These are phyloP conservation scores for Puccinia novopanici DNA, from an alignment of 1,284 basidiomycete species.

Conservation along the genomic window DNA sequence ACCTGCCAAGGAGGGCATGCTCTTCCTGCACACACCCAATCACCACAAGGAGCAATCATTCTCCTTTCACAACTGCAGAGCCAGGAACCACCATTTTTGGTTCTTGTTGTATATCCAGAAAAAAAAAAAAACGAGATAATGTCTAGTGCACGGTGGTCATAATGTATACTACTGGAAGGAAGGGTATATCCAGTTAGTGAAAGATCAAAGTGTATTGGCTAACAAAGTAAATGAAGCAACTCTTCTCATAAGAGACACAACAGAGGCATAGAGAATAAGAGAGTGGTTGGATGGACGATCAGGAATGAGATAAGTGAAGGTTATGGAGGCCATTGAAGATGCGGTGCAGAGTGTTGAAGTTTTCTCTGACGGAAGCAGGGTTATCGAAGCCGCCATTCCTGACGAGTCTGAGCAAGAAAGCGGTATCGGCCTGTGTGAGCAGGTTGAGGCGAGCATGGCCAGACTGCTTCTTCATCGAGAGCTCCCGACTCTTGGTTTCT, in stretches of 20 bases:
- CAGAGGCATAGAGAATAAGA: not conserved
- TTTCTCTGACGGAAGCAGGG: not conserved
- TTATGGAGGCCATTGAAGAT: not conserved
- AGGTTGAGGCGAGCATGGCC: slow-evolving; percentile 7
- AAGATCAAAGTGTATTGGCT: not conserved
- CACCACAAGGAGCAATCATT: too few relatives aligned
- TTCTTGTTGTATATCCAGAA: too few relatives aligned
- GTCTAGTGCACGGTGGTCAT: not conserved
- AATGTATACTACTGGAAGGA: not conserved
- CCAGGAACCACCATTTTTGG: not conserved
- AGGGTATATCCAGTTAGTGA: not conserved
- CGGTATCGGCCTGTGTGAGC: slow-evolving; percentile 38
- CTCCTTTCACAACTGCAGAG: not conserved
- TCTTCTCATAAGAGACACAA: too few relatives aligned
- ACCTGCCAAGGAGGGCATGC: too few relatives aligned
- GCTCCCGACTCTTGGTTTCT: slow-evolving; percentile 61
- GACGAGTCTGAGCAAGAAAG: slow-evolving; percentile 33
- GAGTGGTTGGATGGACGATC: not conserved
- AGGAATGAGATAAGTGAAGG: not conserved
- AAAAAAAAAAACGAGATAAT: not conserved
- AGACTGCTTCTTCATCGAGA: not conserved
- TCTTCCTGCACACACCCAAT: too few relatives aligned
- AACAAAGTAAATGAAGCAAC: too few relatives aligned
- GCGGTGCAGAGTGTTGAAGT: slow-evolving; percentile 11
- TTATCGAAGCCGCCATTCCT: not conserved